Evolutionary conservation across 2,329 filamentous ascomycete genomes (phyloP).

Genomic region (Pseudocercospora fuligena): DNA sequence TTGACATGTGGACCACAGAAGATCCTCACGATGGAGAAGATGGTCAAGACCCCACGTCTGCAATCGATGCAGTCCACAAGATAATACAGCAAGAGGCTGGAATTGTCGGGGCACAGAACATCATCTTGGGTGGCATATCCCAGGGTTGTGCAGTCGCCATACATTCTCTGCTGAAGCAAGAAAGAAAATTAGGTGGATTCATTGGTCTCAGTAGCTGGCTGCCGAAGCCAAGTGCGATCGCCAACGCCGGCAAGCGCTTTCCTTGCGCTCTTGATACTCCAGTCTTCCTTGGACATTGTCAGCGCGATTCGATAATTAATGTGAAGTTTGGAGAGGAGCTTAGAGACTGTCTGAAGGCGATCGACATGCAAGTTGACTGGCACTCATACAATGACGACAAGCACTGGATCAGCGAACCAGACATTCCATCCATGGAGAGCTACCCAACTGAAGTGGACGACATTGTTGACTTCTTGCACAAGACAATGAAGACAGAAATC

Average conservation of each 20-base stretch:
- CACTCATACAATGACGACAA: conserved; percentile 25
- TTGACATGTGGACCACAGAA: conserved; percentile 43
- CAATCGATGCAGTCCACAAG: conserved; percentile 20
- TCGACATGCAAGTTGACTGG: conserved; percentile 28
- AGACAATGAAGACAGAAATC: conserved; percentile 2
- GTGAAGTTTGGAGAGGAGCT: conserved; percentile 29
- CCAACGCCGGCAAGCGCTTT: not conserved
- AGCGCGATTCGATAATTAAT: conserved; percentile 28
- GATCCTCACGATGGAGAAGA: conserved; percentile 35
- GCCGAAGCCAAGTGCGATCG: conserved; percentile 16
- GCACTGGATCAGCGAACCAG: conserved; percentile 32
- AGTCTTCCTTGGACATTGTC: conserved; percentile 26
- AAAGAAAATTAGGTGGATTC: conserved; percentile 26
- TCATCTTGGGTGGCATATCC: conserved; percentile 33
- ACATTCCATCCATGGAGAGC: conserved; percentile 2
- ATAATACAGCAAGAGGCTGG: conserved; percentile 24
- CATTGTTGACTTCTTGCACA: conserved; percentile 24
- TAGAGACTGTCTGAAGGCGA: conserved; percentile 13
- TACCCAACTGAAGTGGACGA: conserved; percentile 25
- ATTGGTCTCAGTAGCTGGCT: conserved; percentile 33
- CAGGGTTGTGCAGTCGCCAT: conserved; percentile 32
- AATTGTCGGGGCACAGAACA: conserved; percentile 25
- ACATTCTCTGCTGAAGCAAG: conserved; percentile 25
- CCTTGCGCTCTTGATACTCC: conserved; percentile 24
- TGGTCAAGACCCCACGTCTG: conserved; percentile 19